Evolutionary conservation across 345 rosid genomes (phyloP).

Genomic region (Citrus sinensis): DVS_A1.0 CM039169.1:2744001-2744500

Average conservation of each 20-base stretch:
- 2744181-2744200: constrained; percentile 48
- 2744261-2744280: constrained; percentile 66
- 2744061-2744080: constrained; percentile 34
- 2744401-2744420: neutral
- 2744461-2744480: neutral
- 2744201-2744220: constrained; percentile 81
- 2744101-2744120: constrained; percentile 60
- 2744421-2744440: neutral
- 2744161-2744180: constrained; percentile 84
- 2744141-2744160: constrained; percentile 55
- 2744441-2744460: neutral
- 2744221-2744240: constrained; percentile 94
- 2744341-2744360: constrained; percentile 97
- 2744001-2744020: constrained; percentile 45
- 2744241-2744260: constrained; percentile 77
- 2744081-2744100: constrained; percentile 40
- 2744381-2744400: neutral
- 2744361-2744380: constrained; percentile 87
- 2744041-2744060: constrained; percentile 44
- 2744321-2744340: constrained; percentile 81
- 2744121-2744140: constrained; percentile 49
- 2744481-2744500: constrained; percentile 65
- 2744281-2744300: constrained; percentile 75
- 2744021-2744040: constrained; percentile 60
- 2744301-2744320: constrained; percentile 62